phyloP scores from a whole-genome alignment of 2,329 filamentous ascomycete species.

The Hypoxylon sp. region DNA sequence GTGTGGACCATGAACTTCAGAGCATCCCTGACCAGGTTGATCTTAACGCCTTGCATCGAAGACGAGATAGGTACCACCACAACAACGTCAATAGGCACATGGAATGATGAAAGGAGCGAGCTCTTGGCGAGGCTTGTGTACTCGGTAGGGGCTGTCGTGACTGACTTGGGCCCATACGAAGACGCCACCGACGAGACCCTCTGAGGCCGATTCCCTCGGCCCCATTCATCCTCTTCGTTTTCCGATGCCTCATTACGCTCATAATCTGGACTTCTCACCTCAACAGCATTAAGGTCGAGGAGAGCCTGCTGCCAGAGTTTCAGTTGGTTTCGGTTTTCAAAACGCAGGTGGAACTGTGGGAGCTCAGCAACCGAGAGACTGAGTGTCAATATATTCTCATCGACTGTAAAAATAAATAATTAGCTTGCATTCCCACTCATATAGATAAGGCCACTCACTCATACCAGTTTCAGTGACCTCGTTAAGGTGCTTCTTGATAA shows the following conservation, averaged over 20 bases:
- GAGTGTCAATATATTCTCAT: conserved; percentile 88
- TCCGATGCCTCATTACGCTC: conserved; percentile 84
- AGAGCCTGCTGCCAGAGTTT: conserved; percentile 93
- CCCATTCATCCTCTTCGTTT: conserved; percentile 90
- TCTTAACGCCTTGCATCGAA: conserved; percentile 99
- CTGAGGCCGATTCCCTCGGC: conserved; percentile 70
- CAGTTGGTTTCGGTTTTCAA: conserved; percentile 84
- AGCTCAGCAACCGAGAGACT: conserved; percentile 92
- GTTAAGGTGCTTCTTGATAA: conserved; percentile 98
- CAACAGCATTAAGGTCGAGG: conserved; percentile 82
- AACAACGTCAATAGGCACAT: conserved; percentile 94
- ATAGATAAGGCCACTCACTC: conserved; percentile 53
- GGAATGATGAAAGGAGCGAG: conserved; percentile 68
- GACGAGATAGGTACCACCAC: conserved; percentile 97
- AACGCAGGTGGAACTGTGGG: conserved; percentile 93
- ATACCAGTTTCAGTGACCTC: conserved; percentile 80
- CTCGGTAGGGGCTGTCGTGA: conserved; percentile 89
- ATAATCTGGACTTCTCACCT: conserved; percentile 79
- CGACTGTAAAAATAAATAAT: conserved; percentile 59
- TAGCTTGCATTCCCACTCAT: conserved; percentile 49
- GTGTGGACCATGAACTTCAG: conserved; percentile 91
- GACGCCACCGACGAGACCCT: conserved; percentile 87
- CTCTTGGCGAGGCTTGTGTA: conserved; percentile 80
- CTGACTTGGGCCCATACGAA: conserved; percentile 83
- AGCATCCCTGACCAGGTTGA: conserved; percentile 91